Conservation (phyloP, 2,329 filamentous ascomycete species). For the Paraconiothyrium brasiliense region DNA sequence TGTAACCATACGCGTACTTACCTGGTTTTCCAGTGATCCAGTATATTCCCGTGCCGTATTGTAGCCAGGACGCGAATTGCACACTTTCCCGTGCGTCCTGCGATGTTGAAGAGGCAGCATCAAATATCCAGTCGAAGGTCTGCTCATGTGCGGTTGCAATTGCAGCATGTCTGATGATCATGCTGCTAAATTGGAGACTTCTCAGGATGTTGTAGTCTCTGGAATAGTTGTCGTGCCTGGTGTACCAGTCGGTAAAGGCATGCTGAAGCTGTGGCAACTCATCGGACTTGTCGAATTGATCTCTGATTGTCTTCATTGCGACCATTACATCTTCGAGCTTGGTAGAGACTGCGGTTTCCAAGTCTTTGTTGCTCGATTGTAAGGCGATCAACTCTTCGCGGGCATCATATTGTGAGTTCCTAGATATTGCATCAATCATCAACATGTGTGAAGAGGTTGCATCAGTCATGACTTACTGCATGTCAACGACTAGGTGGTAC, state of each 20-base stretch:
- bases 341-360: too few species aligned
- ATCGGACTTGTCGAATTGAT: too few species aligned
- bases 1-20: neutral
- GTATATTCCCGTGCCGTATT: conserved; percentile 6
- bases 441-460: neutral
- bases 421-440: neutral
- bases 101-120: neutral
- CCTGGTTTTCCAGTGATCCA: conserved; percentile 57
- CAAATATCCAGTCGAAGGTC: conserved; percentile 23
- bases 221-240: neutral
- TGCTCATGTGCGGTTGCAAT: conserved; percentile 12
- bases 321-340: too few species aligned
- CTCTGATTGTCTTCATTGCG: too few species aligned
- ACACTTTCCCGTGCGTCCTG: neutral
- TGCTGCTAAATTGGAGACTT: conserved; percentile 14
- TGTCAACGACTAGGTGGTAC: conserved; percentile 8
- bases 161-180: conserved; percentile 7
- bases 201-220: neutral
- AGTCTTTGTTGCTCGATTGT: too few species aligned
- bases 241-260: too few species aligned
- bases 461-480: conserved; percentile 1
- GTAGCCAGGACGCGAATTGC: conserved; percentile 16
- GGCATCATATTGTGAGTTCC: too few species aligned
- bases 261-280: too few species aligned
- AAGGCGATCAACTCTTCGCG: too few species aligned